phyloP scores from a whole-genome alignment of 805 yeast species.

The Candida lessepsii region DNA sequence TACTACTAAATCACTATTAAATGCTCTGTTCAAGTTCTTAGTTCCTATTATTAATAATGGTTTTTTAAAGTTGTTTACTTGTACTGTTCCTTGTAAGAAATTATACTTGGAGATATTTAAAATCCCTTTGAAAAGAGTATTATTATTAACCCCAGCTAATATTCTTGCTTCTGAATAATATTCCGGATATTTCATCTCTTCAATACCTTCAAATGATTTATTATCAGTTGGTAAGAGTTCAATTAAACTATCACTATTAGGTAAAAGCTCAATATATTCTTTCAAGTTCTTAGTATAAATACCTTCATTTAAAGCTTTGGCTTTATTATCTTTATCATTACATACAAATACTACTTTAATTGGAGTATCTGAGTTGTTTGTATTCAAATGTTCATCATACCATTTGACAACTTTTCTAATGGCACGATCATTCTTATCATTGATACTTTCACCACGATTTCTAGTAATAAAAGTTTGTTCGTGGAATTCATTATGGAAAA shows the following conservation, averaged over 20 bases:
- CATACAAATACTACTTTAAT: conserved; percentile 62
- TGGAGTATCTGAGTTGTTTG: conserved; percentile 24
- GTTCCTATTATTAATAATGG: conserved; percentile 83
- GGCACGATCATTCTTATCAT: conserved; percentile 90
- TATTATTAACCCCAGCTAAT: conserved; percentile 87
- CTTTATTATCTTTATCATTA: conserved; percentile 71
- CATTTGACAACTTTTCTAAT: conserved; percentile 73
- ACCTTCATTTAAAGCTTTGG: conserved; percentile 54
- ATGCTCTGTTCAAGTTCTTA: conserved; percentile 82
- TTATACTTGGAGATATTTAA: conserved; percentile 82
- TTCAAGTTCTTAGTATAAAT: conserved; percentile 54
- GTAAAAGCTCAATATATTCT: conserved; percentile 70
- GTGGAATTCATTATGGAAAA: conserved; percentile 90
- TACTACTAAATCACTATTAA: conserved; percentile 88
- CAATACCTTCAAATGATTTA: conserved; percentile 16
- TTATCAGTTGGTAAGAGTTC: conserved; percentile 64
- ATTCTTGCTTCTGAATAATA: conserved; percentile 78
- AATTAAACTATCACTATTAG: conserved; percentile 69
- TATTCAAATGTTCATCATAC: conserved; percentile 64
- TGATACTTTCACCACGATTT: conserved; percentile 64
- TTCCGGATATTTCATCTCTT: conserved; percentile 67
- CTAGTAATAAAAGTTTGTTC: conserved; percentile 68
- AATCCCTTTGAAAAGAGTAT: conserved; percentile 82
- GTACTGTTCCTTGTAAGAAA: conserved; percentile 81
- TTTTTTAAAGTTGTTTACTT: conserved; percentile 67